A percentile compares a stretch with the other conserved stretches of the same genome.
These are phyloP conservation scores for Nepenthes alata DNA, from an alignment of 179 eudicot genomes.

Conservation along the genomic window DNA sequence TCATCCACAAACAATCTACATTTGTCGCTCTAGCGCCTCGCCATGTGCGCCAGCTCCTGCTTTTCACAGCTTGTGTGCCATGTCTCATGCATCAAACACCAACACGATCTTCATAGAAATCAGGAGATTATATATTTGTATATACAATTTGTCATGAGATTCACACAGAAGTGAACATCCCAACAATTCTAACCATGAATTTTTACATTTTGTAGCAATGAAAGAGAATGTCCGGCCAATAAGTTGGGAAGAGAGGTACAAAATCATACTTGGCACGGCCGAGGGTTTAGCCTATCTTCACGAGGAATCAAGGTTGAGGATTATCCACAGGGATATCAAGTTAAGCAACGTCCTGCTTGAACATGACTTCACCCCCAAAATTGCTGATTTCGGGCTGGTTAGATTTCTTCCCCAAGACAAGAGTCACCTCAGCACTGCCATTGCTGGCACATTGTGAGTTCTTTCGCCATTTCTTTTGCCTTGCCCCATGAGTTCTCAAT, in stretches of 20 bases:
- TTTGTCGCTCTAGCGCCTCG: too few species aligned
- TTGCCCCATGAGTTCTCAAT: neutral
- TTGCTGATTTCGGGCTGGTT: slow-evolving; percentile 55
- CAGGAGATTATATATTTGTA: neutral
- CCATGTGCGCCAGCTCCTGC: too few species aligned
- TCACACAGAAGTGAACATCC: neutral
- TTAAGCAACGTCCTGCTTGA: slow-evolving; percentile 43
- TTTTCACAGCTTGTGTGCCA: too few species aligned
- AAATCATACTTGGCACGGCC: slow-evolving; percentile 36
- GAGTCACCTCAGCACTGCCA: slow-evolving; percentile 41
- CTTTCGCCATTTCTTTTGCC: neutral
- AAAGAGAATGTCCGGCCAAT: slow-evolving; percentile 11
- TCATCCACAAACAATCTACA: too few species aligned
- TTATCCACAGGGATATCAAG: slow-evolving; percentile 53
- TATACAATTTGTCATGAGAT: neutral
- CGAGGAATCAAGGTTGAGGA: slow-evolving; percentile 32
- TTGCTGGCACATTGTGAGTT: slow-evolving; percentile 53
- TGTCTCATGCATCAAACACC: neutral
- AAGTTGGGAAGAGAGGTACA: slow-evolving; percentile 29
- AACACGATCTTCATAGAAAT: neutral
- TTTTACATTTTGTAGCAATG: slow-evolving; percentile 14
- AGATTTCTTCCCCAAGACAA: slow-evolving; percentile 33
- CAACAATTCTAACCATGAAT: neutral
- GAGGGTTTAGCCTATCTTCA: slow-evolving; percentile 47
- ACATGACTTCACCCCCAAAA: slow-evolving; percentile 24